Base-by-base conservation (phyloP, 192 early-diverging fungal species). In the Cladochytrium replicatum region DNA sequence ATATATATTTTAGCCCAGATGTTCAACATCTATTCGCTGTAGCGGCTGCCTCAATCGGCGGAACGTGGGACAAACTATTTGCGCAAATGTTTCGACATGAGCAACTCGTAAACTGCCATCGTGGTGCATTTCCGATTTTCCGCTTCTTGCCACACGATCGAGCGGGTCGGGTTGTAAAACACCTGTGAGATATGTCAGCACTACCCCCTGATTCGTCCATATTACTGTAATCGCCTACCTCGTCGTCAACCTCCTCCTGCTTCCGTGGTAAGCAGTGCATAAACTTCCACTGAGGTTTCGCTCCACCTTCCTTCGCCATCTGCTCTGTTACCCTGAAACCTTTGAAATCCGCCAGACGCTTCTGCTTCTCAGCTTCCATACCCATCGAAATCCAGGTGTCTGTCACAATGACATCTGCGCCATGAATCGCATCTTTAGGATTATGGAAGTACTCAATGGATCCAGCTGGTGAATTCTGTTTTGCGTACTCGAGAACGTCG, bases 371-470 rank as follows among this genome's bases (percentile, higher is more conserved):
- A 4, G 60, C 60, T 68, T 97, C 93, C 63, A 93, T 87, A 13
- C 96, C 96, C 96, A 99, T 99, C 48, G 87, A 90, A 29, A 99
- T 79, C 95, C 96, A 99, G 3, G 93, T 97, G 55, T 99, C 96
- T 4, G 96, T 99, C 6, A 99, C 81, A 50, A 99, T 85, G 26
- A 96, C 67, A 61, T 99, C 82, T 6, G 89, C 85, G 32, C 74
- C 77, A 1, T 69, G 64, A 39, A 94, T 66, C 0, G 96, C 96
- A n/a, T 75, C 71, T 26, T 71, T 44, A 2, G 93, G 91, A 41
- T 85, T 78, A 9, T 66, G 60, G 26, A 75, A 84, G 50, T 82
- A 81, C 2, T 48, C 41, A 4, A 74, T 50, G 8, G 43, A 29
- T 28, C 60, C 68, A 50, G 43, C 39, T 28, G 70, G 39, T 0